These are phyloP conservation scores for Tuber melanosporum DNA, from an alignment of 495 filamentous ascomycete genomes.

Conservation along the genomic window DNA sequence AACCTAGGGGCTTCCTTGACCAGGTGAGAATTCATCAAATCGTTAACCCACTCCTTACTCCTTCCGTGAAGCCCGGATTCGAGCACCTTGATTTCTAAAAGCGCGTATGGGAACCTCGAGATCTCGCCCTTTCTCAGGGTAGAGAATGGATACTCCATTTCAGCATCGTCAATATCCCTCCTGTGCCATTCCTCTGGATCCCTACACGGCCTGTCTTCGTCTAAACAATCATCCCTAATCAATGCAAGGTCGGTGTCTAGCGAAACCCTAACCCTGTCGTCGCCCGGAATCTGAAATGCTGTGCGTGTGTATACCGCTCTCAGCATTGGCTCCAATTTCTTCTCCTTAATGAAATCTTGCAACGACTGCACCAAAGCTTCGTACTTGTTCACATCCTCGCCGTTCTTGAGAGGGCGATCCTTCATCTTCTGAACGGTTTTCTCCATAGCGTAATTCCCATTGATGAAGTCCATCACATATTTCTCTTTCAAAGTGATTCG, in stretches of 20 bases:
- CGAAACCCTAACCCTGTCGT: slow-evolving; percentile 82
- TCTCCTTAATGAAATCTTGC: slow-evolving; percentile 69
- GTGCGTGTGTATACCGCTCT: slow-evolving; percentile 91
- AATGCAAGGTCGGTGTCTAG: slow-evolving; percentile 89
- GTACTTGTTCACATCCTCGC: slow-evolving; percentile 60
- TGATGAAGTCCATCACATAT: slow-evolving; percentile 81
- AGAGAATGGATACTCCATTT: slow-evolving; percentile 79
- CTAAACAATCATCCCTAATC: slow-evolving; percentile 85
- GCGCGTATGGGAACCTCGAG: slow-evolving; percentile 79
- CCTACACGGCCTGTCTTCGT: slow-evolving; percentile 75
- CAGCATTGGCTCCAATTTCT: slow-evolving; percentile 74
- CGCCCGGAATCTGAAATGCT: slow-evolving; percentile 91
- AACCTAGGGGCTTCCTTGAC: slow-evolving; percentile 84
- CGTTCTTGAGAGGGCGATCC: slow-evolving; percentile 53
- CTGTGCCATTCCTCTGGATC: slow-evolving; percentile 87
- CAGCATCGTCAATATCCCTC: slow-evolving; percentile 71
- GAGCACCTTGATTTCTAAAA: slow-evolving; percentile 82
- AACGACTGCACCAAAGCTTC: slow-evolving; percentile 67
- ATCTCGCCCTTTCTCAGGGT: slow-evolving; percentile 84
- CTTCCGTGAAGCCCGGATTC: slow-evolving; percentile 32
- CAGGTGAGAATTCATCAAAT: slow-evolving; percentile 85
- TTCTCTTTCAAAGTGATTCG: slow-evolving; percentile 85
- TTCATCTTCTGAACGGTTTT: slow-evolving; percentile 77
- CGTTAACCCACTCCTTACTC: slow-evolving; percentile 72
- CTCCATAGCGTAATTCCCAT: slow-evolving; percentile 84